Evolutionary conservation across 768 basidiomycete genomes (phyloP), one percentile per base, ranked within the genome.

Genomic region (Chiua virens): DNA sequence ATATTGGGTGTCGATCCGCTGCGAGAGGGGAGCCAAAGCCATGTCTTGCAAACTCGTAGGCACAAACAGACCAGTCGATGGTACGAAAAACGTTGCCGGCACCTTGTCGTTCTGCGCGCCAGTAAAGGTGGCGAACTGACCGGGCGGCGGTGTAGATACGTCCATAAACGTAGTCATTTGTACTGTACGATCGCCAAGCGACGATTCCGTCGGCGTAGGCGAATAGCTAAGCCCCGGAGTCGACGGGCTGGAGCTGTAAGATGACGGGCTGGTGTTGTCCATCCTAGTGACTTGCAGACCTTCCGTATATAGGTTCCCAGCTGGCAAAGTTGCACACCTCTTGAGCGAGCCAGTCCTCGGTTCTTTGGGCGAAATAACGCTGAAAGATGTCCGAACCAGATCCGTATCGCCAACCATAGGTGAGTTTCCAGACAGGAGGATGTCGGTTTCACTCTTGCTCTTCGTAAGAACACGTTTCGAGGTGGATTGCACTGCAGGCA

Each of bases 151-250:
- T 28, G 68, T 69, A 8, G 60, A 56, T 15, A 69, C 75, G 53
- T 84, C 81, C 59, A 75, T 66, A 50, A 82, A 82, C 0, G 68
- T 73, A 15, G 75, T 66, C 77, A 82, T 79, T 56, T 83, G 82
- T 21, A 82, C 70, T 0, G 80, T 83, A 21, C 75, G 75, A 56
- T 82, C 81, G 35, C 77, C 78, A 42, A 75, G 68, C 6, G 79
- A 79, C 0, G 79, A 83, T 49, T 81, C 82, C 1, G 81, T 82
- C 4, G 82, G 78, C 1, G 81, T 77, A 0, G 84, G 84, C 0
- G 84, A 85, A 44, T 80, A 79, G 11, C 73, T 77, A 35, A 86
- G 77, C 18, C 74, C 71, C 1, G 83, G 83, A 0, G 81, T 83
- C n/a, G 77, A 68, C 10, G 82, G 80, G 55, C 75, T 77, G 10